Base-by-base conservation (phyloP, 306 rosid genomes). In the Gynostemma pentaphyllum region DNA sequence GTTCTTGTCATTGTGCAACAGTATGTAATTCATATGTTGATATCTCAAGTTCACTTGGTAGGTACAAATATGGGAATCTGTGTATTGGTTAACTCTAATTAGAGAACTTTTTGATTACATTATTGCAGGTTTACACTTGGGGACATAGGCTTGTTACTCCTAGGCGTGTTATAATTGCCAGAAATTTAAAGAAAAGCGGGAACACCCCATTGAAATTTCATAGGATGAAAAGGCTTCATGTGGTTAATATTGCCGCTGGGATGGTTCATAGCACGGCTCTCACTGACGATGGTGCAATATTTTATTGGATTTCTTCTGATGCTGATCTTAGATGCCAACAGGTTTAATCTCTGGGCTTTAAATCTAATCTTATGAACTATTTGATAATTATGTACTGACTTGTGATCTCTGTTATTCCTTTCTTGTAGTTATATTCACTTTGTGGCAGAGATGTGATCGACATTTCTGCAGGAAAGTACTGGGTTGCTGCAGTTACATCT, bases 141-240 rank as follows among this genome's bases (percentile, higher is more conserved):
- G 99, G 99, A 68, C 90, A 92, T 82, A 84, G 88, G 47, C 92
- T 84, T 66, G 99, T 92, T 57, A 88, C 90, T 27, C 95, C 99
- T 26, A 84, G 74, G 71, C 96, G 99, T 55, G 95, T 88, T 28
- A 84, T 88, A 15, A 70, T 92, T 42, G 71, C 81, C 71, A 88
- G 95, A 81, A 88, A 82, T 81, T 82, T 92, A 11, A 92, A 92
- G 84, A 92, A 86, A 78, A 70, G 87, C 63, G 96, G 96, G 69
- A 83, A 72, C 69, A 66, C 73, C 60, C 83, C 82, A 44, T 74
- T 92, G 74, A 92, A 86, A 82, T 92, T 92, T 76, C 98, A 92
- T 53, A 66, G 95, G 18, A 79, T 52, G 79, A 67, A 82, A 76
- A 84, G 94, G 39, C 96, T 92, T 66, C 87, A 82, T 41, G 95